Base-by-base conservation (phyloP, 768 basidiomycete species). In the Fibroporia radiculosa region DNA sequence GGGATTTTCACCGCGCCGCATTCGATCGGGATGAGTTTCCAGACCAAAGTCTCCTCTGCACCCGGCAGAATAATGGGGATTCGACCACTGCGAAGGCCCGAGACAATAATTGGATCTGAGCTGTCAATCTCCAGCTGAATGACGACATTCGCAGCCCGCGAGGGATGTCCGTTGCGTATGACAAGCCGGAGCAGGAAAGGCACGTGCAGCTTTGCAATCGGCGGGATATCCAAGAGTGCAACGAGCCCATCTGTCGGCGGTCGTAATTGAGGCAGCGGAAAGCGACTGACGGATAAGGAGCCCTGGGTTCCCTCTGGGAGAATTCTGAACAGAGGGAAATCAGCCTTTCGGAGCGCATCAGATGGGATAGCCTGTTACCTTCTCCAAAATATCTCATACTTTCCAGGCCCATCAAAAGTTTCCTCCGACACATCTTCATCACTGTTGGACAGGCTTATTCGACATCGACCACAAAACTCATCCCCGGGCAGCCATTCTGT, bases 21-120 rank as follows among this genome's bases (percentile, higher is more conserved):
- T 48, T 85, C 83, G 29, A 89, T 61, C 1, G 88, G 84, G 23
- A 88, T 72, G 25, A 89, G 57, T 23, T 71, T 74, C 84, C 86
- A 91, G 8, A 64, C 63, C 18, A 90, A 41, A 47, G 61, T 70
- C 52, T 80, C 80, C 59, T 89, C 86, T 22, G 71, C 66, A 4
- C 82, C 82, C 0, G 91, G 84, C 33, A 87, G 66, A n/a, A 97
- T 65, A 35, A 84, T 64, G 2, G 88, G 81, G 7, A 90, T 51
- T 8, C 80, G 74, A 3, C 79, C 78, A 39, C 68, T 75, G 37
- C 87, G 70, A 27, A 85, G 59, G 0, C 93, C 93, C 2, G 87
- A 76, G 33, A 92, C 77, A 13, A 93, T 78, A 61, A 96, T 95
- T n/a, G 73, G 70, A 32, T 88, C 87, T 0, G 64, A 48, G 13